Conservation (phyloP, 371 early-diverging fungal species). For the Lichtheimia hyalospora region DNA sequence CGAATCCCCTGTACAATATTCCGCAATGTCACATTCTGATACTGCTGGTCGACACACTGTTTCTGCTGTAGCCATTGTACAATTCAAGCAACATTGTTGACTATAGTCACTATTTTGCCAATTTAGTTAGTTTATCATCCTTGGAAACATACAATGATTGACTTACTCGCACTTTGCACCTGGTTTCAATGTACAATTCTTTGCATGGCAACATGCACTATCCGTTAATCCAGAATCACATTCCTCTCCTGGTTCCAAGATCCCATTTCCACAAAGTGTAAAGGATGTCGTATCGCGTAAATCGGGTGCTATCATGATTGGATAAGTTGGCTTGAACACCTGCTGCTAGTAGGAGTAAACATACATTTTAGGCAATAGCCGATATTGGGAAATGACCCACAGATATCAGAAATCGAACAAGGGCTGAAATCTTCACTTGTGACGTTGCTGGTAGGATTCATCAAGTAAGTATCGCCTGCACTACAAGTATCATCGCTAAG, state of each 20-base stretch:
- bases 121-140: not conserved
- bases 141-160: not conserved
- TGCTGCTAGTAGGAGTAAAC: not conserved
- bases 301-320: slow-evolving; percentile 26
- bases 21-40: slow-evolving; percentile 83
- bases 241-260: slow-evolving; percentile 87
- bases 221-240: slow-evolving; percentile 89
- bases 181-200: slow-evolving; percentile 77
- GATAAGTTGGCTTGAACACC: not conserved
- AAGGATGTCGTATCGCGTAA: slow-evolving; percentile 30
- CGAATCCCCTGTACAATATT: slow-evolving; percentile 78
- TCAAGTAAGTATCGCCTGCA: slow-evolving; percentile 76
- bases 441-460: slow-evolving; percentile 88
- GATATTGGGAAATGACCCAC: slow-evolving; percentile 55
- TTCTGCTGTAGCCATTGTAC: slow-evolving; percentile 63
- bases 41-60: slow-evolving; percentile 76
- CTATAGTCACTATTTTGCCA: slow-evolving; percentile 64
- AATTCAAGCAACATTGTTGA: slow-evolving; percentile 82
- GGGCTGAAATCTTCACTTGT: slow-evolving; percentile 76
- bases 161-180: slow-evolving; percentile 75
- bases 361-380: slow-evolving; percentile 64
- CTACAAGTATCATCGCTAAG: slow-evolving; percentile 72
- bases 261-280: slow-evolving; percentile 93
- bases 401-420: slow-evolving; percentile 78
- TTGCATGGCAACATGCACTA: slow-evolving; percentile 80